Percentiles rank a stretch among this genome's conserved stretches.
These are phyloP conservation scores for Cudoniella acicularis DNA, from an alignment of 495 filamentous ascomycete species.

Conservation along the genomic window DNA sequence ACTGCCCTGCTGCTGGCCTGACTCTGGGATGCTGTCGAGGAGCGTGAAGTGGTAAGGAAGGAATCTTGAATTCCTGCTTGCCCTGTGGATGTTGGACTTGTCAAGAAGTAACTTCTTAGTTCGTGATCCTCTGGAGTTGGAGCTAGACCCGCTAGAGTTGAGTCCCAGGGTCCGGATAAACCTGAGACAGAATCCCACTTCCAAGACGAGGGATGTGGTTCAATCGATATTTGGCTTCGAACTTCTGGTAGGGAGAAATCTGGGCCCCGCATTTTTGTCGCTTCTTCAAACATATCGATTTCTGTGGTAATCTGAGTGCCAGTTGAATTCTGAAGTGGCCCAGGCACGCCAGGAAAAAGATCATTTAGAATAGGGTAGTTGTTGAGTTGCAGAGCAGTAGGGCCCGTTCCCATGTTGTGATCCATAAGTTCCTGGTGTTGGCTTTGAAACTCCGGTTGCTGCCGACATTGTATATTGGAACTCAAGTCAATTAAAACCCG, in stretches of 20 bases:
- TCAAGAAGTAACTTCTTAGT: neutral
- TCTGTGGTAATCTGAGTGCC: no score
- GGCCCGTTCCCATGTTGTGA: neutral
- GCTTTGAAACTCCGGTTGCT: neutral
- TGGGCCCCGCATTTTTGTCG: no score
- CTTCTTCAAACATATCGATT: no score
- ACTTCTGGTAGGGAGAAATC: no score
- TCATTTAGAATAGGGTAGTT: no score
- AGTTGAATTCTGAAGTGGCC: neutral
- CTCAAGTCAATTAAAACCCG: neutral
- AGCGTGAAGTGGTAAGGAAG: neutral
- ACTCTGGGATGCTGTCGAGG: neutral
- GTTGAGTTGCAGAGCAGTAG: neutral
- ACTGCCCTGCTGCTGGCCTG: slow-evolving; percentile 7
- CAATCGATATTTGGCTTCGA: no score
- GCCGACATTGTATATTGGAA: neutral
- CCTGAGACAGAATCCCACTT: neutral
- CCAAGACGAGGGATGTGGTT: no score
- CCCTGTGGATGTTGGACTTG: neutral
- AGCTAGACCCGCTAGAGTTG: no score
- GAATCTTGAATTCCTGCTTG: neutral
- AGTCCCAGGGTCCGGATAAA: neutral
- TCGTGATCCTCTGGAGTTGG: neutral
- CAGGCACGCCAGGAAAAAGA: no score
- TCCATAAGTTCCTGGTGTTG: neutral